These are phyloP conservation scores for Streptanthus diversifolius DNA, from an alignment of 345 rosid genomes.

Conservation along the genomic window DNA sequence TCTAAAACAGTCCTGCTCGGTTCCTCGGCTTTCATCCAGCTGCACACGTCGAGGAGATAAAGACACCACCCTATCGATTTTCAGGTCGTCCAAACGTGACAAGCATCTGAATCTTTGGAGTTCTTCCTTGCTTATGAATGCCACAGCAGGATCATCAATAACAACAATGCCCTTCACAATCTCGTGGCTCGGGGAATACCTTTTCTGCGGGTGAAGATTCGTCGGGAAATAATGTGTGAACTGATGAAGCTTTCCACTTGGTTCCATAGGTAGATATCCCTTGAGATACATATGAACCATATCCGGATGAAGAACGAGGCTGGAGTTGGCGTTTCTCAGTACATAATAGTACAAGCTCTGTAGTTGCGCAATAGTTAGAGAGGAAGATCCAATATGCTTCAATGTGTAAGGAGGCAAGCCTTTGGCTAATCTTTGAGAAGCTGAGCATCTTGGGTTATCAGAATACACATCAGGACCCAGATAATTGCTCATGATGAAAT, in stretches of 20 bases:
- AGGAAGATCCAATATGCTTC: constrained; percentile 50
- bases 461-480: constrained; percentile 66
- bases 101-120: constrained; percentile 44
- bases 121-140: constrained; percentile 33
- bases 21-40: constrained; percentile 19
- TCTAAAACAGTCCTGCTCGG: constrained; percentile 17
- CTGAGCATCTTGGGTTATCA: constrained; percentile 60
- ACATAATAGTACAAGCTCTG: constrained; percentile 50
- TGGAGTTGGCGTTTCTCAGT: constrained; percentile 43
- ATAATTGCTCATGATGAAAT: constrained; percentile 53
- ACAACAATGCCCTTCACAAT: constrained; percentile 55
- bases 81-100: constrained; percentile 43
- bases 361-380: constrained; percentile 43
- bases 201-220: constrained; percentile 47
- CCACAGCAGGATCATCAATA: constrained; percentile 45
- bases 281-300: constrained; percentile 44
- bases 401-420: constrained; percentile 49
- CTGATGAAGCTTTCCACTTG: constrained; percentile 24
- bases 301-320: constrained; percentile 38
- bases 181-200: constrained; percentile 38
- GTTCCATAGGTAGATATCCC: constrained; percentile 40
- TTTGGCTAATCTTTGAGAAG: constrained; percentile 45
- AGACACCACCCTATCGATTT: constrained; percentile 38
- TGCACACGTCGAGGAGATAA: constrained; percentile 32
- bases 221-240: constrained; percentile 47